phyloP scores from a whole-genome alignment of 2,329 filamentous ascomycete genomes.

The Pseudohalonectria lignicola region DNA sequence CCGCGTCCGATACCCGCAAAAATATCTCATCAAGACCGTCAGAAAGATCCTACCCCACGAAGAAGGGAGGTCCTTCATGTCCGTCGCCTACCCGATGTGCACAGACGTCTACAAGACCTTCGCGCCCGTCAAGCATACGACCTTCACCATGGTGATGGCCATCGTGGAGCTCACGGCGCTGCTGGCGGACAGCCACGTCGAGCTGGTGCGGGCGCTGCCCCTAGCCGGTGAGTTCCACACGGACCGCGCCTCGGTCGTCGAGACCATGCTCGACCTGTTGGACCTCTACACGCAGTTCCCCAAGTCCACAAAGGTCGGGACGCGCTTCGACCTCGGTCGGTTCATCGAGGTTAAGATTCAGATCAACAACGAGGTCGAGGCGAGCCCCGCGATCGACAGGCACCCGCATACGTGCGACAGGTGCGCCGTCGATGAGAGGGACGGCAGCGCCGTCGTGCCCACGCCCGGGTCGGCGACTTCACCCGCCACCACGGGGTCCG shows the following conservation, averaged over 20 bases:
- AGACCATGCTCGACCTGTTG: slow-evolving; percentile 81
- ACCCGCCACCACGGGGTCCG: slow-evolving; percentile 25
- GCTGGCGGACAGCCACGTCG: slow-evolving; percentile 43
- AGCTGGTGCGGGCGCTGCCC: slow-evolving; percentile 21
- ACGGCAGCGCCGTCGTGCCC: slow-evolving; percentile 7
- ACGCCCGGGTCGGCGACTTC: slow-evolving; percentile 25
- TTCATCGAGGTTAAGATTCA: slow-evolving; percentile 82
- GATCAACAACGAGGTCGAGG: slow-evolving; percentile 71
- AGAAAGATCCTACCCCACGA: slow-evolving; percentile 37
- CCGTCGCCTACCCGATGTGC: slow-evolving; percentile 68
- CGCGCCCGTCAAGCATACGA: slow-evolving; percentile 80
- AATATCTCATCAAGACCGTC: slow-evolving; percentile 70
- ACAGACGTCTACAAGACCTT: slow-evolving; percentile 91
- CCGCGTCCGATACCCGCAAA: slow-evolving; percentile 77
- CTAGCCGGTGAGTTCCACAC: slow-evolving; percentile 27
- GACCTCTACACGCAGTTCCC: slow-evolving; percentile 87
- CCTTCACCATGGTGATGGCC: slow-evolving; percentile 73
- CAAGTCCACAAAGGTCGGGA: slow-evolving; percentile 62
- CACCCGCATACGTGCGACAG: slow-evolving; percentile 50
- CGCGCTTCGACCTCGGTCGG: slow-evolving; percentile 58
- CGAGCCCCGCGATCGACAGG: slow-evolving; percentile 45
- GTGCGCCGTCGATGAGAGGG: slow-evolving; percentile 30
- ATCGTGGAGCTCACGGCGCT: slow-evolving; percentile 71
- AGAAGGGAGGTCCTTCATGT: slow-evolving; percentile 46
- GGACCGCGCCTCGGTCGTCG: slow-evolving; percentile 40